These are phyloP conservation scores for Aspergillus transmontanensis DNA, from an alignment of 2,329 filamentous ascomycete species.

Conservation along the genomic window DNA sequence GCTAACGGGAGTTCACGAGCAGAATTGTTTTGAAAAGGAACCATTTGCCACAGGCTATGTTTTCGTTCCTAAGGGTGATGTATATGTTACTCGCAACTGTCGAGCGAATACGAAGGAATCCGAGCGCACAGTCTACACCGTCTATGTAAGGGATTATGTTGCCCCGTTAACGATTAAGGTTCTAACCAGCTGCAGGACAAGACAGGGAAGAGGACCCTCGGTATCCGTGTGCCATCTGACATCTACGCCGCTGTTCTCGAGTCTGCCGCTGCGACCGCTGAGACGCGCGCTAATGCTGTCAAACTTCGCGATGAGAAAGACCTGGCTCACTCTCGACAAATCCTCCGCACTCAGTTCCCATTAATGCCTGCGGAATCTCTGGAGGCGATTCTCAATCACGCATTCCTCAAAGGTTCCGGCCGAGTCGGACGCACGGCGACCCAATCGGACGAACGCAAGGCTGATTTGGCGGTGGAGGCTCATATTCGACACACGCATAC, in stretches of 20 bases:
- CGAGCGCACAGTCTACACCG: conserved; percentile 34
- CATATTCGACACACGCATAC: conserved; percentile 48
- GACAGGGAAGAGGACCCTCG: conserved; percentile 36
- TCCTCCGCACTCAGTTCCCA: conserved; percentile 39
- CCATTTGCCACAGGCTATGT: conserved; percentile 36
- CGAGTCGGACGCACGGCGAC: conserved; percentile 42
- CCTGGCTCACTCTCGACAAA: conserved; percentile 23
- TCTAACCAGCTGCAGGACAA: conserved; percentile 26
- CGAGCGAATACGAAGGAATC: conserved; percentile 39
- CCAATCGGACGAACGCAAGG: conserved; percentile 37
- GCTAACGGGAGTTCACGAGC: conserved; percentile 9
- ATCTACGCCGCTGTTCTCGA: conserved; percentile 43
- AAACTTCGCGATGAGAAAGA: conserved; percentile 39
- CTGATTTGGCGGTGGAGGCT: conserved; percentile 44
- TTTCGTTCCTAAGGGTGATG: conserved; percentile 46
- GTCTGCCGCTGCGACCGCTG: conserved; percentile 43
- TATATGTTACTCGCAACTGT: conserved; percentile 48
- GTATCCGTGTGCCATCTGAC: conserved; percentile 46
- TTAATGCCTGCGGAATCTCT: conserved; percentile 39
- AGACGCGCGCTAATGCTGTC: conserved; percentile 43
- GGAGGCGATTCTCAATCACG: conserved; percentile 38
- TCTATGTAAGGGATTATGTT: conserved; percentile 36
- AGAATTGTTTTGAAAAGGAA: conserved; percentile 36
- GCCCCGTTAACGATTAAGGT: neutral
- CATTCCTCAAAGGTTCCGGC: conserved; percentile 45